Evolutionary conservation across 192 early-diverging fungal species (phyloP), one percentile per base, ranked within the genome.

Genomic region (Cetraspora pellucida): DNA sequence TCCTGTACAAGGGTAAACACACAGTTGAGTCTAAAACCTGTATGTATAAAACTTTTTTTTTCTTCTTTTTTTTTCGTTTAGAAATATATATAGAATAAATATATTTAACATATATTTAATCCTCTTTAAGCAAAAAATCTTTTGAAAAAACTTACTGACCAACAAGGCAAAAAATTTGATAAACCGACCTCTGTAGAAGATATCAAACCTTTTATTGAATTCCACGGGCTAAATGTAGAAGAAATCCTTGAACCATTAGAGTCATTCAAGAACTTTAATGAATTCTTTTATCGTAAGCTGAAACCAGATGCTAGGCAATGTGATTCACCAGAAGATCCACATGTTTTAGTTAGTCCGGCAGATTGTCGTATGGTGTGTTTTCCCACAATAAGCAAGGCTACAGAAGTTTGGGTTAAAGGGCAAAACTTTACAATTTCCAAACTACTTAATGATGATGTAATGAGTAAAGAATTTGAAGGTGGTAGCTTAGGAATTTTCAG

Each of bases 261-360:
- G 21, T 85, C 78, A 45, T 95, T 91, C 66, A 83, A 86, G 31
- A 94, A 82, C 46, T 94, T 95, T 76, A 95, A 95, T 81, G 90
- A 94, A 79, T 95, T 95, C 83, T 95, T 94, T 78, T 94, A 92
- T 78, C 88, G 94, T 16, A 91, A 90, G 37, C 83, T 95, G 50
- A 94, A 93, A 78, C 88, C 90, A 6, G 80, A 70, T 17, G 85
- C 90, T 1, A 82, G 94, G 10, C 72, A 75, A 8, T 78, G 84
- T 44, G 78, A 77, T 13, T 81, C 77, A 5, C 82, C 84, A 17
- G 78, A 84, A 10, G 75, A 92, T 50, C 83, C 86, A 9, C 59
- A 63, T 4, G 89, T 93, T 2, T 84, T 85, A 1, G 90, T 94
- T 9, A 91, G 88, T 72, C 85, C 89, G n/a, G 93, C 93, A 1